Evolutionary conservation across 352 stramenopile genomes (phyloP).

Genomic region (Globisporangium heterothallicum): DNA sequence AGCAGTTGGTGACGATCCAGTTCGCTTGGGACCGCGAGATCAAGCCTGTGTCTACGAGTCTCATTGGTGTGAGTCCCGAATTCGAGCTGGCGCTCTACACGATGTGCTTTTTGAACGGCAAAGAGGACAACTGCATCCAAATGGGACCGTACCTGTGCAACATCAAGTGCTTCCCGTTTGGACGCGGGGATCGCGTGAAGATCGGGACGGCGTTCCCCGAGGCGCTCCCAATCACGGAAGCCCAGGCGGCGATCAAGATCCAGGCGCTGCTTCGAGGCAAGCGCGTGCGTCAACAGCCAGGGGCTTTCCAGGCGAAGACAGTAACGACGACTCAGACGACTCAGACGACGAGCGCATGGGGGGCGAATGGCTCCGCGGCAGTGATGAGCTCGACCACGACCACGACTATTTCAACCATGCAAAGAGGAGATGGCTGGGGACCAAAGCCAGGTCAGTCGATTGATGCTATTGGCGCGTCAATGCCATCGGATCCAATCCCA

Average conservation of each 20-base stretch:
- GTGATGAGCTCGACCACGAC: background rate
- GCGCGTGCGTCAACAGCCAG: conserved; percentile 25
- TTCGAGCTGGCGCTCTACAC: conserved; percentile 97
- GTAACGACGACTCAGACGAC: conserved; percentile 3
- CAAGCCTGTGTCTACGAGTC: conserved; percentile 90
- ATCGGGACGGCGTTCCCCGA: conserved; percentile 82
- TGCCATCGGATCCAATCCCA: background rate
- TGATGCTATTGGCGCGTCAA: conserved; percentile 6
- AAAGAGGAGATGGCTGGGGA: conserved; percentile 9
- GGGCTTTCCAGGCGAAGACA: background rate
- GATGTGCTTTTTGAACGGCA: conserved; percentile 91
- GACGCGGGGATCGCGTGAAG: conserved; percentile 61
- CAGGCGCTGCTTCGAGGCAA: conserved; percentile 56
- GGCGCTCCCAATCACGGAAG: conserved; percentile 58
- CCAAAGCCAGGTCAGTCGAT: conserved; percentile 19
- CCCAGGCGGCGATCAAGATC: conserved; percentile 73
- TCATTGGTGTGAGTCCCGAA: conserved; percentile 93
- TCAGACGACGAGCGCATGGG: conserved; percentile 11
- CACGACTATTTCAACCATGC: conserved; percentile 10
- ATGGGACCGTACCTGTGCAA: conserved; percentile 82
- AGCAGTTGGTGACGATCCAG: conserved; percentile 93
- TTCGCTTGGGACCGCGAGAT: conserved; percentile 88
- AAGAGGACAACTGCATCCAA: conserved; percentile 85
- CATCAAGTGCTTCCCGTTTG: conserved; percentile 88
- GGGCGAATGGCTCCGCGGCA: conserved; percentile 5